Conservation (phyloP, 805 yeast species). For the Grigorovia transvaalensis region DNA sequence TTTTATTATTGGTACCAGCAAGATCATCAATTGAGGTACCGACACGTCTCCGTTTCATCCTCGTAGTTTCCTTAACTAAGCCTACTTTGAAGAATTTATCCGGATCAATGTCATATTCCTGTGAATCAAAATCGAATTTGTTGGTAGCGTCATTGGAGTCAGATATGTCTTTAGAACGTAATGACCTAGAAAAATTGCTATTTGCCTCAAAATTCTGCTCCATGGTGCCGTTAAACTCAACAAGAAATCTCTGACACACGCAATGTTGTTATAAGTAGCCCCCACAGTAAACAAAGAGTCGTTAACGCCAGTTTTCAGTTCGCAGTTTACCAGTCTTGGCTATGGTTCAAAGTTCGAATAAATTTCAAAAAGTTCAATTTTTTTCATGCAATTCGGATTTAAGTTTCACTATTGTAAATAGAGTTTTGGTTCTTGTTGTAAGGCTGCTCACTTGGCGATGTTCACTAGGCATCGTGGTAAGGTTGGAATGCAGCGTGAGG, state of each 20-base stretch:
- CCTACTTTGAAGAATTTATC: constrained; percentile 8
- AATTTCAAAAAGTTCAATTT: background rate
- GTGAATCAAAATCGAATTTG: constrained; percentile 30
- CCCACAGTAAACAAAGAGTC: background rate
- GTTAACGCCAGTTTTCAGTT: no score
- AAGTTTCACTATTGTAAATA: background rate
- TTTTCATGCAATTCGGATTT: background rate
- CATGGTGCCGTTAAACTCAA: background rate
- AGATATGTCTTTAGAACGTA: constrained; percentile 10
- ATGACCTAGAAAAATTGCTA: constrained; percentile 3
- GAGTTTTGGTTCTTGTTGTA: no score
- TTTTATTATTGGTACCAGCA: background rate
- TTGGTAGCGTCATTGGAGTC: constrained; percentile 11
- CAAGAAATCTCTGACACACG: background rate
- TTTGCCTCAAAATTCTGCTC: background rate
- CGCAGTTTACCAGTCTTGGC: no score
- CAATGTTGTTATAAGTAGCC: background rate
- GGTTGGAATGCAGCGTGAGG: no score
- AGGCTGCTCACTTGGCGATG: background rate
- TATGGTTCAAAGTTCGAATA: background rate
- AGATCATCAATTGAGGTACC: background rate
- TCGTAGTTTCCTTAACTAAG: constrained; percentile 2
- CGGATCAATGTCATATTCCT: constrained; percentile 17
- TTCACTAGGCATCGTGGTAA: background rate
- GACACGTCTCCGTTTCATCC: background rate